Evolutionary conservation across 106 monocot species (phyloP).

Genomic region (Iris macrosiphon): DNA sequence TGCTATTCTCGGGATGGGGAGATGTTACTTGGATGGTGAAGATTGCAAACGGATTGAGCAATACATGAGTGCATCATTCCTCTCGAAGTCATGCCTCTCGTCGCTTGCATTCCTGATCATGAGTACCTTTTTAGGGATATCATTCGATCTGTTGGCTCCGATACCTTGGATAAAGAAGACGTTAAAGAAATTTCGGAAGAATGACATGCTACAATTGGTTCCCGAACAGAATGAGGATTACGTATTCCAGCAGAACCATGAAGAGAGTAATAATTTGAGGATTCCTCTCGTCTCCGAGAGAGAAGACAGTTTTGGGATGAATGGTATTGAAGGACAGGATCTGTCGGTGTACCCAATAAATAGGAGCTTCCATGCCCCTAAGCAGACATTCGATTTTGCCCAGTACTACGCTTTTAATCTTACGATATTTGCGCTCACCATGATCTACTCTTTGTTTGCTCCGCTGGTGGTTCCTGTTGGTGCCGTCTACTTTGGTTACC

Average conservation of each 20-base stretch:
- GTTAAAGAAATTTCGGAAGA: constrained; percentile 81
- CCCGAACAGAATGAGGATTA: constrained; percentile 89
- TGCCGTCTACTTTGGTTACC: constrained; percentile 89
- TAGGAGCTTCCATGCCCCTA: constrained; percentile 85
- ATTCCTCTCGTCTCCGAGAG: constrained; percentile 65
- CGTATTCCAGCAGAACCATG: constrained; percentile 32
- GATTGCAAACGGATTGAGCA: constrained; percentile 85
- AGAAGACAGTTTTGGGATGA: constrained; percentile 28
- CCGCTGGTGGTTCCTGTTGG: constrained; percentile 92
- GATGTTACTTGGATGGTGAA: constrained; percentile 85
- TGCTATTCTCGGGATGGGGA: constrained; percentile 79
- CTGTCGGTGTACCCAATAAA: constrained; percentile 82
- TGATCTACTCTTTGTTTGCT: constrained; percentile 95
- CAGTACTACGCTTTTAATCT: constrained; percentile 98
- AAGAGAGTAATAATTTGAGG: constrained; percentile 35
- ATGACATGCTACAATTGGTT: constrained; percentile 95
- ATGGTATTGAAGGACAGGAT: constrained; percentile 71
- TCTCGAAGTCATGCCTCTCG: constrained; percentile 84
- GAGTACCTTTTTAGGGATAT: constrained; percentile 89
- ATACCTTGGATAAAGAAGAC: constrained; percentile 96
- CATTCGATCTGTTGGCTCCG: constrained; percentile 91
- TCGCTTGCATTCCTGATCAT: constrained; percentile 92
- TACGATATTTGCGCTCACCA: constrained; percentile 94
- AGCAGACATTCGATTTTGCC: constrained; percentile 95
- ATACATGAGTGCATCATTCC: constrained; percentile 89